Evolutionary conservation across 1,284 basidiomycete species (phyloP).

Genomic region (Melampsora americana): DNA sequence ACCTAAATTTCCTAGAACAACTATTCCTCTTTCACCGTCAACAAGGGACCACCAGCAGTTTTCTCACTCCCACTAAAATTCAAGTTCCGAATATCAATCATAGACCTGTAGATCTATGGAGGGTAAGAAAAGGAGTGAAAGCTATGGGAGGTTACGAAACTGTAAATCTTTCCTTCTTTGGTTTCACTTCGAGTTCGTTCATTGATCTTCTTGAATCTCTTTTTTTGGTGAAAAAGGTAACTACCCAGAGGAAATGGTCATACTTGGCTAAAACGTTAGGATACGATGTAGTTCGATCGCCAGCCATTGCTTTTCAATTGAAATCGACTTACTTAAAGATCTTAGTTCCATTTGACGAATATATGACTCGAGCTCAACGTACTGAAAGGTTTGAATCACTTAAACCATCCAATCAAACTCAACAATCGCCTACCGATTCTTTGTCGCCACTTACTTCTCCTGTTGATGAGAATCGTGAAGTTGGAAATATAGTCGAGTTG

Average conservation of each 20-base stretch:
- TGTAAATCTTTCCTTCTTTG: conserved; percentile 2
- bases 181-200: too few relatives aligned
- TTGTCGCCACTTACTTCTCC: conserved; percentile 38
- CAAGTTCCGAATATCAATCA: conserved; percentile 81
- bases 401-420: conserved; percentile 6
- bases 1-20: conserved; percentile 95
- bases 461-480: conserved; percentile 12
- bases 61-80: conserved; percentile 55
- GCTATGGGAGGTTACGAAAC: conserved; percentile 78
- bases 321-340: conserved; percentile 85
- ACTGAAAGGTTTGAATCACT: background rate
- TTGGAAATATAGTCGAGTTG: conserved; percentile 4
- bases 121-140: conserved; percentile 83
- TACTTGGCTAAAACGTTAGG: conserved; percentile 77
- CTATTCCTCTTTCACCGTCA: conserved; percentile 65
- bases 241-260: conserved; percentile 75
- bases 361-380: conserved; percentile 61
- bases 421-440: conserved; percentile 27
- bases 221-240: conserved; percentile 61
- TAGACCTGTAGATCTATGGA: conserved; percentile 86
- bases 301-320: conserved; percentile 78
- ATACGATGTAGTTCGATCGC: conserved; percentile 65
- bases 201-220: too few relatives aligned
- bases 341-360: conserved; percentile 90
- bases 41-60: conserved; percentile 49